Evolutionary conservation across 495 filamentous ascomycete genomes (phyloP).

Genomic region (Astrothelium subdiscretum): DNA sequence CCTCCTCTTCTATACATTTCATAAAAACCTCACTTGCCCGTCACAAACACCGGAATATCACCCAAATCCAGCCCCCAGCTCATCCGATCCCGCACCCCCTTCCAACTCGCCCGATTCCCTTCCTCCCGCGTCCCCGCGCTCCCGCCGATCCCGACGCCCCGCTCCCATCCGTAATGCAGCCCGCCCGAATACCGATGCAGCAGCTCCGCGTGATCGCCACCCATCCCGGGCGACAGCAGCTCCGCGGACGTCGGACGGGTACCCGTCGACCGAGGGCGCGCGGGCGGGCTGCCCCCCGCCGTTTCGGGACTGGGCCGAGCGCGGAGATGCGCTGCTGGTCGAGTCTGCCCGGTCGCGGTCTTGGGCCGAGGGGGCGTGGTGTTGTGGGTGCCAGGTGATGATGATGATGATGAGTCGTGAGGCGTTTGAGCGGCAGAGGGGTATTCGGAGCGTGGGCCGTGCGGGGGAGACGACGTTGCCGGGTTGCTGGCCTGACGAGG

Average conservation of each 20-base stretch:
- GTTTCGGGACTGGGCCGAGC: too few relatives aligned
- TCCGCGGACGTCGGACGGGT: slow-evolving; percentile 6
- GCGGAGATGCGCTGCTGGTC: too few relatives aligned
- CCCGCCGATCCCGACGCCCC: slow-evolving; percentile 26
- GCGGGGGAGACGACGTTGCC: neutral
- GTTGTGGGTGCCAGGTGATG: slow-evolving; percentile 8
- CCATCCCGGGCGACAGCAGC: neutral
- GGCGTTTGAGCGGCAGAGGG: too few relatives aligned
- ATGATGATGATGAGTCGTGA: slow-evolving; percentile 2
- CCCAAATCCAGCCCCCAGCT: slow-evolving; percentile 31
- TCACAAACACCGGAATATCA: slow-evolving; percentile 30
- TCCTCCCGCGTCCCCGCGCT: slow-evolving; percentile 32
- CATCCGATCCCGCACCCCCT: slow-evolving; percentile 8
- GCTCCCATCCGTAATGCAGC: slow-evolving; percentile 34
- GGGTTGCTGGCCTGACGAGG: neutral
- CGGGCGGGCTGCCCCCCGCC: too few relatives aligned
- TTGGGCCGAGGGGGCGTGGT: slow-evolving; percentile 1
- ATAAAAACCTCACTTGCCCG: slow-evolving; percentile 6
- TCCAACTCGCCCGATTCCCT: slow-evolving; percentile 29
- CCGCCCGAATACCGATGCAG: slow-evolving; percentile 33
- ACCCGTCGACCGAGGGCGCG: slow-evolving; percentile 6
- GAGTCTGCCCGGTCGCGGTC: neutral
- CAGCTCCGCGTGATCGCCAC: slow-evolving; percentile 3
- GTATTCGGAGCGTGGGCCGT: neutral
- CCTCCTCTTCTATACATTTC: too few relatives aligned